phyloP scores from a whole-genome alignment of 2,329 filamentous ascomycete species.

The Penicillium brasilianum region DNA sequence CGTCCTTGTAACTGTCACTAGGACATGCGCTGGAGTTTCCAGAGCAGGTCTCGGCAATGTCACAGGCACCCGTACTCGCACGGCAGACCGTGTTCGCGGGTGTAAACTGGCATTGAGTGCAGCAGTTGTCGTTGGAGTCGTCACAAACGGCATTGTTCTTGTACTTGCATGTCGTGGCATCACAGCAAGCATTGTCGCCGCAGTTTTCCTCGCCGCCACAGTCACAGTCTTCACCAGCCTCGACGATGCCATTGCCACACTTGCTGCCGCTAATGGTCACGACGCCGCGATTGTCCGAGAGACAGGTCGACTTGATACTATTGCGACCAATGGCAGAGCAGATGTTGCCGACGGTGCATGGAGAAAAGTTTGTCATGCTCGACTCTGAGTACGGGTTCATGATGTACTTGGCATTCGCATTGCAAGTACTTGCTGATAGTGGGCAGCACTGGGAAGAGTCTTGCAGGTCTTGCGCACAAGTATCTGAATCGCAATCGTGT shows the following conservation, averaged over 20 bases:
- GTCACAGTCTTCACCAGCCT: conserved; percentile 92
- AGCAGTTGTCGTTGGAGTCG: conserved; percentile 56
- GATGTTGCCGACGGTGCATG: conserved; percentile 90
- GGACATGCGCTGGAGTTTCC: conserved; percentile 77
- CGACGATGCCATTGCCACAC: conserved; percentile 97
- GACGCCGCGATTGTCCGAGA: conserved; percentile 85
- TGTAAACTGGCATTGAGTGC: conserved; percentile 50
- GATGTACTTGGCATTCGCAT: conserved; percentile 80
- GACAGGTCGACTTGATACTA: conserved; percentile 75
- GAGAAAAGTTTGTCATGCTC: conserved; percentile 79
- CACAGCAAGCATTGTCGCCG: conserved; percentile 77
- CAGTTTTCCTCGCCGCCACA: conserved; percentile 81
- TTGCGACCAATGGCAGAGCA: conserved; percentile 82
- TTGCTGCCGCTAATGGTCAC: conserved; percentile 79
- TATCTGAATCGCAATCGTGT: conserved; percentile 79
- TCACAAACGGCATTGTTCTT: conserved; percentile 75
- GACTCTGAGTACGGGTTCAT: conserved; percentile 90
- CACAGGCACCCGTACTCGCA: conserved; percentile 76
- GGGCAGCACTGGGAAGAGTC: conserved; percentile 79
- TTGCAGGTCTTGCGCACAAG: conserved; percentile 69
- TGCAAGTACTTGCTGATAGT: conserved; percentile 67
- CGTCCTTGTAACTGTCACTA: conserved; percentile 67
- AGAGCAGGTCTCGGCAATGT: conserved; percentile 81
- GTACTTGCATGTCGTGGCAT: conserved; percentile 86
- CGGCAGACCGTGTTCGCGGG: conserved; percentile 76